Base-by-base conservation (phyloP, 768 basidiomycete genomes). In the Mycena epipterygia region DNA sequence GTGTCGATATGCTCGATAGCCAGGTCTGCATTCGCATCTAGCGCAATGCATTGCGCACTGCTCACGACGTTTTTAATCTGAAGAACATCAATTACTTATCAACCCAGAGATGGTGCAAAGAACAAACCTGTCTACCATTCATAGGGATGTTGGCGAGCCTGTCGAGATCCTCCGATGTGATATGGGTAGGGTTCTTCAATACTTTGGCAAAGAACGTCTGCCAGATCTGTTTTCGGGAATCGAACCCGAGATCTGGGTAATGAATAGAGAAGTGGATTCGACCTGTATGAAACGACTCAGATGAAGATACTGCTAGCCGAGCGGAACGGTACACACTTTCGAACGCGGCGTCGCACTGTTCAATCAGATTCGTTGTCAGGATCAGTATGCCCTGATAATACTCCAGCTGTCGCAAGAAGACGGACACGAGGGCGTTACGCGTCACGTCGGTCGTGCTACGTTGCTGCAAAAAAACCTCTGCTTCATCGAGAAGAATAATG, bases 381-480 rank as follows among this genome's bases (percentile, higher is more conserved):
- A 83, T 77, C 23, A 83, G 55, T 17, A 82, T 80, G n/a, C 82
- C 81, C 53, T 79, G 79, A 49, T 81, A 81, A 64, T 81, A 82
- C 73, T 83, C 82, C 21, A 83, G 74, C 55, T 80, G 80, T 5
- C 81, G 73, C 12, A 83, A 73, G 66, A 83, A 82, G 35, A 83
- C 79, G 13, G 81, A 78, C 13, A 82, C 80, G 2, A 81, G 72
- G 12, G 81, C 80, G 53, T 83, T 83, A 42, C 81, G 74, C 12
- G 56, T 42, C 5, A 82, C 48, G 67, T 80, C 78, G 0, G 25
- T 61, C 23, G 42, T 57, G 27, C 59, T 68, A 0, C 82, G 73
- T 60, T 72, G 42, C 55, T 78, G 71, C 12, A 84, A 58, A 59
- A 82, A 84, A 0, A 82, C 81, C 42, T 82, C 81, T 2, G 80